Conservation (phyloP, 768 basidiomycete species). For the Trametes cingulata region DNA sequence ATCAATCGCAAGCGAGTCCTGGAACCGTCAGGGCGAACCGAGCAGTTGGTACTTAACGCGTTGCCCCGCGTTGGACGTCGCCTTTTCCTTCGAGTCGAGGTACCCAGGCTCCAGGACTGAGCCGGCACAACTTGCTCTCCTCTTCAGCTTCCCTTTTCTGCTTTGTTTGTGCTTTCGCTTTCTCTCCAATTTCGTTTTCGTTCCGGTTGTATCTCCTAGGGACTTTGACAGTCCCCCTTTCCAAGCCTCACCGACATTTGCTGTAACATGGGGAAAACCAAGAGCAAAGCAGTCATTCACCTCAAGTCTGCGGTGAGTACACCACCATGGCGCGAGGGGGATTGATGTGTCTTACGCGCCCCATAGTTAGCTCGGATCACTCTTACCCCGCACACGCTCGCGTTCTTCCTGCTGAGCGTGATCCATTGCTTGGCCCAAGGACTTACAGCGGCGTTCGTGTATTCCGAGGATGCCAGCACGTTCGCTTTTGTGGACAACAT, state of each 20-base stretch:
- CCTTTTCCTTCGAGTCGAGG: neutral
- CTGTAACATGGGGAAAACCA: neutral
- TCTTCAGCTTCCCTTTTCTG: neutral
- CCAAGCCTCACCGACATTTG: neutral
- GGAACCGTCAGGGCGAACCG: neutral
- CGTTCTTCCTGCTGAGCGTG: constrained; percentile 51
- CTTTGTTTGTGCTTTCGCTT: neutral
- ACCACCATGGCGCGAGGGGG: too few relatives aligned
- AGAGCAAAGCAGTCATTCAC: constrained; percentile 4
- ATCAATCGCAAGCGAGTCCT: constrained; percentile 2
- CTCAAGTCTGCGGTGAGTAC: constrained; percentile 16
- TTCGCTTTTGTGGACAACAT: constrained; percentile 39
- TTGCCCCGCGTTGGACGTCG: neutral
- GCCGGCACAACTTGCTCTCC: neutral
- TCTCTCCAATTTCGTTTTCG: neutral
- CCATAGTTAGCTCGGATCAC: constrained; percentile 35
- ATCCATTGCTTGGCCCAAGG: constrained; percentile 55
- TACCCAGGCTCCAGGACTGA: constrained; percentile 9
- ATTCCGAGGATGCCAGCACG: constrained; percentile 45
- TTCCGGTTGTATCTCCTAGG: neutral
- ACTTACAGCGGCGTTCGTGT: constrained; percentile 44
- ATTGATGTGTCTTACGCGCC: neutral
- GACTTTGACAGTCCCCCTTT: constrained; percentile 21
- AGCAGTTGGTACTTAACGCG: constrained; percentile 4
- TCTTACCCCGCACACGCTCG: constrained; percentile 32